Conservation (phyloP, 352 stramenopile species). For the Phytophthora lateralis region DNA sequence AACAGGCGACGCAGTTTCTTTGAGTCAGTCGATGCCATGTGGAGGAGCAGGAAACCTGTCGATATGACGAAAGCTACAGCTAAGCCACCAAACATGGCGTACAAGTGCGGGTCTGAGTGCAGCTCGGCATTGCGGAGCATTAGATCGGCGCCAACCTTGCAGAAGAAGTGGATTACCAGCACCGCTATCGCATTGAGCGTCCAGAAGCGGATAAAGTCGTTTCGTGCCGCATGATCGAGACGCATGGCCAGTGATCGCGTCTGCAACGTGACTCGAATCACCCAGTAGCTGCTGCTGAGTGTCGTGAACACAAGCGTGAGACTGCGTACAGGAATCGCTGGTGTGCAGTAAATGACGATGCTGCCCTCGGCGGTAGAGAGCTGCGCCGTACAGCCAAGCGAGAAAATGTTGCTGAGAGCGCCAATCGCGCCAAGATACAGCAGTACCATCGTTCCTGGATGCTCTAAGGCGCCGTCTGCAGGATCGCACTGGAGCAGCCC, state of each 20-base stretch:
- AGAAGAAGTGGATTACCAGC: slow-evolving; percentile 36
- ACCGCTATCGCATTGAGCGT: slow-evolving; percentile 19
- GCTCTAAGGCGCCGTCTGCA: slow-evolving; percentile 37
- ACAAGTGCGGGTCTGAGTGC: slow-evolving; percentile 43
- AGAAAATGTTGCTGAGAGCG: slow-evolving; percentile 53
- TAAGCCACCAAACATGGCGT: slow-evolving; percentile 44
- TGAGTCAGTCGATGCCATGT: slow-evolving; percentile 18
- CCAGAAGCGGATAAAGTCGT: slow-evolving; percentile 36
- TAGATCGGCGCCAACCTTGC: slow-evolving; percentile 31
- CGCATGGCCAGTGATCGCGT: slow-evolving; percentile 31
- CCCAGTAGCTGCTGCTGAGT: slow-evolving; percentile 48
- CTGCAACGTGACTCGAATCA: slow-evolving; percentile 43
- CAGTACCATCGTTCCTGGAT: slow-evolving; percentile 38
- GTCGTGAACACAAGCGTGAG: slow-evolving; percentile 41
- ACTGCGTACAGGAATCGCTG: slow-evolving; percentile 38
- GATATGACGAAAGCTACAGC: slow-evolving; percentile 36
- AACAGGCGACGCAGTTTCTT: slow-evolving; percentile 10
- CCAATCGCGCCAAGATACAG: slow-evolving; percentile 47
- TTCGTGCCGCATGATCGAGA: slow-evolving; percentile 27
- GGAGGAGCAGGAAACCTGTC: slow-evolving; percentile 28
- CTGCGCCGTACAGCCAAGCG: slow-evolving; percentile 37
- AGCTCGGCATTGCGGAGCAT: slow-evolving; percentile 35
- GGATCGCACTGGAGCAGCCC: slow-evolving; percentile 32
- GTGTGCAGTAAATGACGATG: slow-evolving; percentile 41
- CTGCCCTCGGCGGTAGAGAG: slow-evolving; percentile 32